Conservation (phyloP, 106 monocot species). For the Gastrodia elata region DNA sequence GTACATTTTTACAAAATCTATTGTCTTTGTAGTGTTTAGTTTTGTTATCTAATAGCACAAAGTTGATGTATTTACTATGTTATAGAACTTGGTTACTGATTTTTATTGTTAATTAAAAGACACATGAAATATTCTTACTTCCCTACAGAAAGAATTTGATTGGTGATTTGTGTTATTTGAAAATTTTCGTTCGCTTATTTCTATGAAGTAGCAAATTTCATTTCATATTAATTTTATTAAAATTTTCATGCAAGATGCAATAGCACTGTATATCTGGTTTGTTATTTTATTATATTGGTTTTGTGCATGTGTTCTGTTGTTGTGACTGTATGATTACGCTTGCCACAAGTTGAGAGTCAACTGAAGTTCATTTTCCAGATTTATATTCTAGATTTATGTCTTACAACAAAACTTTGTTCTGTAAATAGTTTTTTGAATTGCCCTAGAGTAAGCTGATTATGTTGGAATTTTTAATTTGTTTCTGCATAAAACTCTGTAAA, state of each 20-base stretch:
- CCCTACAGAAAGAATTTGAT: not conserved
- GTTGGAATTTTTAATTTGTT: not conserved
- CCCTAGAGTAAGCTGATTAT: not conserved
- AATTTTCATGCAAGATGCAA: not conserved
- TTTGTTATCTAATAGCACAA: not conserved
- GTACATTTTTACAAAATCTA: not conserved
- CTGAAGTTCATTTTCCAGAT: not conserved
- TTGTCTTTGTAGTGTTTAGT: not conserved
- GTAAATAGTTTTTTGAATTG: not conserved
- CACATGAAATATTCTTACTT: not conserved
- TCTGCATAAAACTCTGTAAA: not conserved
- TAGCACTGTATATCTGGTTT: not conserved
- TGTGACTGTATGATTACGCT: not conserved
- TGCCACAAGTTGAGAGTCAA: not conserved
- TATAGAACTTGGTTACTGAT: too few species aligned
- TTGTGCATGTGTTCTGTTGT: not conserved
- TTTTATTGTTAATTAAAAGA: not conserved
- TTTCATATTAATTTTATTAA: not conserved
- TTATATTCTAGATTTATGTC: not conserved
- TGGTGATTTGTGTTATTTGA: not conserved
- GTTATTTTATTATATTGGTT: not conserved
- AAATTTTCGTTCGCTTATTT: not conserved
- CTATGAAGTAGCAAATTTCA: not conserved
- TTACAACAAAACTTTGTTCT: not conserved
- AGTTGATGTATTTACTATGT: not conserved